These are phyloP conservation scores for Amniculicola lignicola DNA, from an alignment of 495 filamentous ascomycete genomes.

Conservation along the genomic window DNA sequence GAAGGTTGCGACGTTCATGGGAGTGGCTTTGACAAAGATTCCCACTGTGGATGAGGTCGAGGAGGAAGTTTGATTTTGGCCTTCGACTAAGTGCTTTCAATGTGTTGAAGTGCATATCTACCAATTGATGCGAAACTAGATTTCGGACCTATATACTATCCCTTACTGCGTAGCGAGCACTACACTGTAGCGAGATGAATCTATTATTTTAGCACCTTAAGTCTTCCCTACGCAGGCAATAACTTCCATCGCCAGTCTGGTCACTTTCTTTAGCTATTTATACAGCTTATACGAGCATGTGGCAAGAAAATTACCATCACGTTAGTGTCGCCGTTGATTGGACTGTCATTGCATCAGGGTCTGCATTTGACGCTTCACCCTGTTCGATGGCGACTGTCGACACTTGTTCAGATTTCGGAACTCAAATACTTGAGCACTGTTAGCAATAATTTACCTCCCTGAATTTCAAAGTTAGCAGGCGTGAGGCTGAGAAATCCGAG, in stretches of 20 bases:
- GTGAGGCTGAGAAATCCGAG: no score
- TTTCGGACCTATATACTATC: no score
- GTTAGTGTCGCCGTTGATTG: conserved; percentile 8
- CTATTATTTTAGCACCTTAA: background rate
- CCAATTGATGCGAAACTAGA: no score
- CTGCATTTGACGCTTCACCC: no score
- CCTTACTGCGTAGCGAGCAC: conserved; percentile 5
- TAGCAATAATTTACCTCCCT: no score
- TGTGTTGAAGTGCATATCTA: no score
- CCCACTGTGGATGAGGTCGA: conserved; percentile 15
- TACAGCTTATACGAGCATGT: background rate
- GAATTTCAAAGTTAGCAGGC: no score
- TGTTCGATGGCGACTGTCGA: no score
- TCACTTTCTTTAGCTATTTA: conserved; percentile 5
- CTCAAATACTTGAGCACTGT: no score
- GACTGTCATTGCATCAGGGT: no score
- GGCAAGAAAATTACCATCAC: conserved; percentile 2
- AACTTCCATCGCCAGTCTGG: background rate
- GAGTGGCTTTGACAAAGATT: conserved; percentile 2
- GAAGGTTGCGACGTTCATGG: conserved; percentile 43
- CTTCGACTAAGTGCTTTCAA: background rate
- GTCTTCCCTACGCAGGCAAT: background rate
- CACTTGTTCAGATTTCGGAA: no score
- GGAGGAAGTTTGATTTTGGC: conserved; percentile 9
- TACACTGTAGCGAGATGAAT: conserved; percentile 1